Evolutionary conservation across 2,329 filamentous ascomycete species (phyloP).

Genomic region (Penicillium sp.): DNA sequence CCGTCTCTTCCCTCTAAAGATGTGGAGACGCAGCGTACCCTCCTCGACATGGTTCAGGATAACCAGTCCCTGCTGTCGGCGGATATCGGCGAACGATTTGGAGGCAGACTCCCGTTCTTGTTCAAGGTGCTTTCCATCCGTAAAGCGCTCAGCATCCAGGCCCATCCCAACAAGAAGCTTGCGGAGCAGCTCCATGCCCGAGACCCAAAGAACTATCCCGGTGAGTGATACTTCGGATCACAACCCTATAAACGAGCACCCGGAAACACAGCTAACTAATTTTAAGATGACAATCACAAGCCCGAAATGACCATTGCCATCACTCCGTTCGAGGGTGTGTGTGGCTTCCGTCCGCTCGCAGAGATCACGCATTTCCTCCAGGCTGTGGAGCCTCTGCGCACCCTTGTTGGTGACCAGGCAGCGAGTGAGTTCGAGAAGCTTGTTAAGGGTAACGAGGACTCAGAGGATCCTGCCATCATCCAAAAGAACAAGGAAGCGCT

Average conservation of each 20-base stretch:
- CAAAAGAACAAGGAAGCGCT: slow-evolving; percentile 74
- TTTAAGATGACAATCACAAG: slow-evolving; percentile 91
- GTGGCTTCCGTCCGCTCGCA: slow-evolving; percentile 82
- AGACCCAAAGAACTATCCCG: slow-evolving; percentile 90
- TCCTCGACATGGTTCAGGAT: slow-evolving; percentile 83
- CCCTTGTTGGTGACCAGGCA: slow-evolving; percentile 57
- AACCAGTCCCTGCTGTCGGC: slow-evolving; percentile 78
- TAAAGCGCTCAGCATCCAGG: slow-evolving; percentile 95
- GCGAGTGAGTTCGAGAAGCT: slow-evolving; percentile 56
- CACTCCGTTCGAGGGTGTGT: slow-evolving; percentile 92
- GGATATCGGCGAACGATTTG: slow-evolving; percentile 71
- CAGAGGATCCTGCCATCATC: slow-evolving; percentile 44
- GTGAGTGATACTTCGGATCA: slow-evolving; percentile 29
- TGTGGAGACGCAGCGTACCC: slow-evolving; percentile 73
- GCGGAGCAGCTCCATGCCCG: slow-evolving; percentile 82
- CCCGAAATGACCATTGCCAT: slow-evolving; percentile 99
- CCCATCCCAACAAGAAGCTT: slow-evolving; percentile 92
- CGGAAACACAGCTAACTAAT: neutral
- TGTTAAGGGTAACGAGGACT: slow-evolving; percentile 56
- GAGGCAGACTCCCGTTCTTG: slow-evolving; percentile 83
- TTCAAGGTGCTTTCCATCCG: slow-evolving; percentile 97
- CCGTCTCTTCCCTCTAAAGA: slow-evolving; percentile 94
- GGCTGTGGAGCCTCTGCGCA: slow-evolving; percentile 61
- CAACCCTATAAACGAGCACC: neutral
- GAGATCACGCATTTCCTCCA: slow-evolving; percentile 86